These are phyloP conservation scores for Fusarium sambucinum DNA, from an alignment of 2,329 filamentous ascomycete genomes.

Conservation along the genomic window DNA sequence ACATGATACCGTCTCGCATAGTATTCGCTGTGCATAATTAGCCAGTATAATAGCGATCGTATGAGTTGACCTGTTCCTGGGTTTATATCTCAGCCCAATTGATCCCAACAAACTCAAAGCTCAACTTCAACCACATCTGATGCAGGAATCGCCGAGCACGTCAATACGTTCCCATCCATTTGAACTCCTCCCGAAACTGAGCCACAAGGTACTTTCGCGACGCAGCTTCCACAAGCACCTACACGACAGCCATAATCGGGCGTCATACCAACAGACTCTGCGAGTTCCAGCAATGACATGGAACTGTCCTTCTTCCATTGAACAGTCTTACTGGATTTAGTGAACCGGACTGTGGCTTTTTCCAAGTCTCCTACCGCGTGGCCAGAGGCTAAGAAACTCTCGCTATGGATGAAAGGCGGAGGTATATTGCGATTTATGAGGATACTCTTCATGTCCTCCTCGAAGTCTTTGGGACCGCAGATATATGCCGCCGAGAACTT, in stretches of 20 bases:
- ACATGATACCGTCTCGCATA: neutral
- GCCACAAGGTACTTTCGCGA: neutral
- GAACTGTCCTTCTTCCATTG: slow-evolving; percentile 1
- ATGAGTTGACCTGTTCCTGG: neutral
- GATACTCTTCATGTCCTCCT: neutral
- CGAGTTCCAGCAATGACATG: slow-evolving; percentile 7
- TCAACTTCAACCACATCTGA: neutral
- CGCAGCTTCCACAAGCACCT: neutral
- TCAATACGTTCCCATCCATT: neutral
- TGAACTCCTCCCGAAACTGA: slow-evolving; percentile 2
- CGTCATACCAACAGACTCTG: slow-evolving; percentile 7
- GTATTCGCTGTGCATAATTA: neutral
- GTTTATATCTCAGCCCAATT: neutral
- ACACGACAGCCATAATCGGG: neutral
- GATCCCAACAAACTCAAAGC: neutral
- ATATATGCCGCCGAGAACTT: neutral
- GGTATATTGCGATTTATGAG: neutral
- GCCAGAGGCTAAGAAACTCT: slow-evolving; percentile 5
- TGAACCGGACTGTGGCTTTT: slow-evolving; percentile 7
- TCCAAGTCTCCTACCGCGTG: neutral
- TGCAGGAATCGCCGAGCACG: neutral
- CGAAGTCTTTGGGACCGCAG: slow-evolving; percentile 2
- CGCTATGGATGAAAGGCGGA: slow-evolving; percentile 2
- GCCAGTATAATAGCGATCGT: neutral
- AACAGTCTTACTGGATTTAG: slow-evolving; percentile 5